Conservation (phyloP, 495 filamentous ascomycete genomes). For the Bathelium albidoporum region DNA sequence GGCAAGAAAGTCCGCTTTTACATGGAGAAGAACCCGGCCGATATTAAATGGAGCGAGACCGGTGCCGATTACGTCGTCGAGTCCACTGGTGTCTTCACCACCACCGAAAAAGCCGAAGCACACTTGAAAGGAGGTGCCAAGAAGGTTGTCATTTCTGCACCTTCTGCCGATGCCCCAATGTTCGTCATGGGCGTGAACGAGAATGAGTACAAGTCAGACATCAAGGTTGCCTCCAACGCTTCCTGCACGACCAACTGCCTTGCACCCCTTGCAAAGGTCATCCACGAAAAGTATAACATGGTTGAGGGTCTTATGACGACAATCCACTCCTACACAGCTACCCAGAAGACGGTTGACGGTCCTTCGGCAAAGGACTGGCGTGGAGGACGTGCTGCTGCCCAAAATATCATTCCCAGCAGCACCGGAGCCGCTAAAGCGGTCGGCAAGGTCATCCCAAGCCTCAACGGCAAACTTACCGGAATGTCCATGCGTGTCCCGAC, state of each 20-base stretch:
- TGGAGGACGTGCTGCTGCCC: slow-evolving; percentile 93
- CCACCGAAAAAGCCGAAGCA: slow-evolving; percentile 83
- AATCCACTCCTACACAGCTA: slow-evolving; percentile 98
- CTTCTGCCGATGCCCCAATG: slow-evolving; percentile 98
- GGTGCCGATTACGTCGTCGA: slow-evolving; percentile 94
- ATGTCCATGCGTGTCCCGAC: slow-evolving; percentile 99
- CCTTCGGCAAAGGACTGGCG: slow-evolving; percentile 98
- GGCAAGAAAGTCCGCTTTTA: slow-evolving; percentile 96
- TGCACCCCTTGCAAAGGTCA: slow-evolving; percentile 96
- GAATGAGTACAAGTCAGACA: slow-evolving; percentile 75
- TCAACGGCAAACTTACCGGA: slow-evolving; percentile 99
- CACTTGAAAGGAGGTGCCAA: slow-evolving; percentile 99
- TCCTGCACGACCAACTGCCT: slow-evolving; percentile 99
- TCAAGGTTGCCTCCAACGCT: slow-evolving; percentile 94
- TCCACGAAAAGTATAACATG: slow-evolving; percentile 95
- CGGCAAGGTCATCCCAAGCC: slow-evolving; percentile 93
- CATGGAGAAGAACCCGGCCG: slow-evolving; percentile 78
- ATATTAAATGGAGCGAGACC: slow-evolving; percentile 83
- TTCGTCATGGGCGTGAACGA: slow-evolving; percentile 99
- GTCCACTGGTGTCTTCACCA: slow-evolving; percentile 99
- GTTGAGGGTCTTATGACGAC: slow-evolving; percentile 99
- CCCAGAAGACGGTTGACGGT: slow-evolving; percentile 98
- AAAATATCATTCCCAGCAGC: slow-evolving; percentile 99
- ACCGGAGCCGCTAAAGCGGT: slow-evolving; percentile 99
- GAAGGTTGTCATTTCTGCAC: slow-evolving; percentile 99